Conservation (phyloP, 768 basidiomycete genomes). For the Panaeolus cyanescens region DNA sequence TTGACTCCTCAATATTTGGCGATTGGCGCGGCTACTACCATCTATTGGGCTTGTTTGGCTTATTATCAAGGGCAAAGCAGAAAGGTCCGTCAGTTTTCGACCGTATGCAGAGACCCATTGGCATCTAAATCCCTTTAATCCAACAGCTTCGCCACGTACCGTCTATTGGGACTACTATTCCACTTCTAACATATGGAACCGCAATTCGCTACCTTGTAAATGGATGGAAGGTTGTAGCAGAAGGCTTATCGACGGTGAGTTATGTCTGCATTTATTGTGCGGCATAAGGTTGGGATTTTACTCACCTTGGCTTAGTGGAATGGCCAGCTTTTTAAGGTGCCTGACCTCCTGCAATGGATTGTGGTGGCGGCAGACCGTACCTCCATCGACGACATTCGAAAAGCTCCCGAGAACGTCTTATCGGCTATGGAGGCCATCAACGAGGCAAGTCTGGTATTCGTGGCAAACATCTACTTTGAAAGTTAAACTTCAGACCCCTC, state of each 20-base stretch:
- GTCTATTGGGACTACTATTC: conserved; percentile 34
- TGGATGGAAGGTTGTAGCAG: conserved; percentile 25
- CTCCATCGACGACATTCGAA: conserved; percentile 42
- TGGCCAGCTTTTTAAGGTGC: conserved; percentile 6
- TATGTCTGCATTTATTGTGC: conserved; percentile 3
- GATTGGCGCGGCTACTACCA: neutral
- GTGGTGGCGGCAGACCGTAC: conserved; percentile 34
- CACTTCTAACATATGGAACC: conserved; percentile 32
- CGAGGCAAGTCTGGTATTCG: conserved; percentile 27
- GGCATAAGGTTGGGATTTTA: neutral
- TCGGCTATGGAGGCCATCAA: conserved; percentile 33
- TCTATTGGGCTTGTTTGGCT: neutral
- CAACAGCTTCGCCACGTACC: conserved; percentile 31
- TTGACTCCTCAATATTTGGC: neutral
- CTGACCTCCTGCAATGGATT: conserved; percentile 28
- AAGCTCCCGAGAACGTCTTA: conserved; percentile 36
- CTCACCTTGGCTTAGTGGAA: conserved; percentile 1
- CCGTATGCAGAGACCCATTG: no score
- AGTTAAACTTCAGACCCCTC: neutral
- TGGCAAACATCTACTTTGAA: no score
- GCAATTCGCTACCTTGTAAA: conserved; percentile 25
- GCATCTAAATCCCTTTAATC: neutral
- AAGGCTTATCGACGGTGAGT: conserved; percentile 38
- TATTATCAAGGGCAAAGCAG: neutral
- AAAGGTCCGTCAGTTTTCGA: neutral